phyloP scores from a whole-genome alignment of 257 asterid species.

The Ocimum tenuiflorum region DNA sequence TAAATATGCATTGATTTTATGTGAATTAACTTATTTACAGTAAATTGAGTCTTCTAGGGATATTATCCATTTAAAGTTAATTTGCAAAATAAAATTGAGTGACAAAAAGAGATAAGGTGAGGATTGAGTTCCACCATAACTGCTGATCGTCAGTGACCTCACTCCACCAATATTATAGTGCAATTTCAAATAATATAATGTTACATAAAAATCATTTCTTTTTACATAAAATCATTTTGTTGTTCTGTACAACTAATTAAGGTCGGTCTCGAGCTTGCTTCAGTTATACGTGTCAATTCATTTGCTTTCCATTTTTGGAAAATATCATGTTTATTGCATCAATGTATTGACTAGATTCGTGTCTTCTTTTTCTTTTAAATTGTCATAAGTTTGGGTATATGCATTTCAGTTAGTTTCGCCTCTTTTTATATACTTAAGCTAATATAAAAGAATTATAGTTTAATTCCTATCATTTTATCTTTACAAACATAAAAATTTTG shows the following conservation, averaged over 20 bases:
- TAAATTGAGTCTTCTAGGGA: too few species aligned
- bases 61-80: slow-evolving; percentile 1
- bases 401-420: too few species aligned
- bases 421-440: too few species aligned
- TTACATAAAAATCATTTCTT: slow-evolving; percentile 7
- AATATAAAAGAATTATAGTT: too few species aligned
- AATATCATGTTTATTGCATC: slow-evolving; percentile 1
- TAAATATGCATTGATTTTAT: too few species aligned
- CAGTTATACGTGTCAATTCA: slow-evolving; percentile 18
- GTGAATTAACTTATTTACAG: too few species aligned
- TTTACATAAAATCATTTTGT: too few species aligned
- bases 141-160: slow-evolving; percentile 29
- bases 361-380: too few species aligned
- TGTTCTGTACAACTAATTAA: background rate
- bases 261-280: background rate
- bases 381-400: too few species aligned
- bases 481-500: too few species aligned
- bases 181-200: background rate
- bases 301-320: slow-evolving; percentile 14
- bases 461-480: too few species aligned
- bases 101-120: slow-evolving; percentile 14
- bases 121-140: slow-evolving; percentile 17
- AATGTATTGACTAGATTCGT: background rate
- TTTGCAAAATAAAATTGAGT: background rate
- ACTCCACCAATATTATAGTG: slow-evolving; percentile 1